These are phyloP conservation scores for Trypanosoma vivax DNA, from an alignment of 208 protist species.

Conservation along the genomic window DNA sequence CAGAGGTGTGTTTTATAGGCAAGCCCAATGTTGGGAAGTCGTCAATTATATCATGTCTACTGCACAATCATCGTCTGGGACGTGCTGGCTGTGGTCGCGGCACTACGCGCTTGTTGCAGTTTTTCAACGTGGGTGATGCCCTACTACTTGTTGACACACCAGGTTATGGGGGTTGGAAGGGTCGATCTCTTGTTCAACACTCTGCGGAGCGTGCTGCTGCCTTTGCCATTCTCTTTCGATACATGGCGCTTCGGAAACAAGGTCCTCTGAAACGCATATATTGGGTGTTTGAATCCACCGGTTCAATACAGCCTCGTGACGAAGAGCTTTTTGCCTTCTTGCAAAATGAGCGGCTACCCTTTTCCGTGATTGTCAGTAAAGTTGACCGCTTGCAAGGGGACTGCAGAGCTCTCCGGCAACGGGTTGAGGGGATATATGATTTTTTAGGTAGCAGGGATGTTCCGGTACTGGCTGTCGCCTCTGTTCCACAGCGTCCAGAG, in stretches of 20 bases:
- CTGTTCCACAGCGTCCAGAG: constrained; percentile 40
- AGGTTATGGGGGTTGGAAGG: constrained; percentile 80
- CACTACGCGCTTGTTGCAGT: constrained; percentile 73
- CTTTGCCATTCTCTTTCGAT: constrained; percentile 80
- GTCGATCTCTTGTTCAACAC: constrained; percentile 30
- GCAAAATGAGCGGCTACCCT: constrained; percentile 59
- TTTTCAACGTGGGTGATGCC: constrained; percentile 87
- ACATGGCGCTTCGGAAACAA: constrained; percentile 68
- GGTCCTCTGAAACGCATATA: constrained; percentile 80
- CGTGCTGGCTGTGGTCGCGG: constrained; percentile 38
- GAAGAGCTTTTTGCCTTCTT: constrained; percentile 76
- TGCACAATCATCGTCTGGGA: constrained; percentile 71
- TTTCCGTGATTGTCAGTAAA: constrained; percentile 79
- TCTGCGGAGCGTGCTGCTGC: constrained; percentile 49
- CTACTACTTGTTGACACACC: constrained; percentile 84
- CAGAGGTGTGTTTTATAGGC: constrained; percentile 87
- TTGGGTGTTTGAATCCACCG: constrained; percentile 71
- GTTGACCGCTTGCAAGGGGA: constrained; percentile 52
- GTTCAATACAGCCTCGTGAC: constrained; percentile 64
- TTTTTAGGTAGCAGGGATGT: constrained; percentile 67
- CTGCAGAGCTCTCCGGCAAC: constrained; percentile 1
- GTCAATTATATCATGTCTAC: constrained; percentile 68
- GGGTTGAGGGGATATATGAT: constrained; percentile 46
- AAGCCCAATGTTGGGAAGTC: constrained; percentile 87
- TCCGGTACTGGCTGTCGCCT: constrained; percentile 62